Evolutionary conservation across 2,329 filamentous ascomycete species (phyloP), one percentile per base, ranked within the genome.

Genomic region (Bimuria novae-zelandiae): DNA sequence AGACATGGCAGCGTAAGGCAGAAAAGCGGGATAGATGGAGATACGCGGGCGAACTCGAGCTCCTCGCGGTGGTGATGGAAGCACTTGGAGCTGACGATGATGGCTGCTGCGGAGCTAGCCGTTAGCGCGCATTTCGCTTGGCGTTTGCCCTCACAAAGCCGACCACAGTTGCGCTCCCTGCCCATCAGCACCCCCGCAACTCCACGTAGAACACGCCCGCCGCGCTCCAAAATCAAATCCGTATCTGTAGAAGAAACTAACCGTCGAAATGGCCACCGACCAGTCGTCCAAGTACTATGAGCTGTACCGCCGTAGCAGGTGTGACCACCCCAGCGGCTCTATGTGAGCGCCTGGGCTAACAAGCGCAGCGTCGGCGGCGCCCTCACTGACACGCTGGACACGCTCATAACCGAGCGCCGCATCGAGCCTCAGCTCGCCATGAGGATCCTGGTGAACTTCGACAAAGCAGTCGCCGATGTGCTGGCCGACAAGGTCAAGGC

Each of bases 341-440:
- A 33, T 25, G 35, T 1, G 46, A 51, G 56, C 39, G 50, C 50
- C 23, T 51, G 55, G 55, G 61, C 69, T 75, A 62, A 73, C 64
- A 53, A 40, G 36, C 42, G 61, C 75, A 99, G 94, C 77, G 91
- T 99, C 79, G 94, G 94, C 65, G 84, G 91, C 69, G 88, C 93
- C 52, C 84, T 99, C 68, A 97, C 93, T 49, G 95, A 99, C 77
- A 96, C 92, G 50, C 92, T 99, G 68, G 94, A 99, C 78, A 91
- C 96, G 70, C 82, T 99, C 63, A 97, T 99, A 77, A 93, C 90
- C 72, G 89, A 93, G 64, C 88, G 92, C 69, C 90, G 90, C 63
- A 97, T 99, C 78, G 93, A 97, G 77, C 94, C 94, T 23, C 94
- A 99, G 79, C 85, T 99, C 39, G 94, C 94, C 45, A 97, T 99